Percentiles rank a stretch among this genome's conserved stretches.
Conservation (phyloP, 192 early-diverging fungal species). For the Gonapodya sp. region DNA sequence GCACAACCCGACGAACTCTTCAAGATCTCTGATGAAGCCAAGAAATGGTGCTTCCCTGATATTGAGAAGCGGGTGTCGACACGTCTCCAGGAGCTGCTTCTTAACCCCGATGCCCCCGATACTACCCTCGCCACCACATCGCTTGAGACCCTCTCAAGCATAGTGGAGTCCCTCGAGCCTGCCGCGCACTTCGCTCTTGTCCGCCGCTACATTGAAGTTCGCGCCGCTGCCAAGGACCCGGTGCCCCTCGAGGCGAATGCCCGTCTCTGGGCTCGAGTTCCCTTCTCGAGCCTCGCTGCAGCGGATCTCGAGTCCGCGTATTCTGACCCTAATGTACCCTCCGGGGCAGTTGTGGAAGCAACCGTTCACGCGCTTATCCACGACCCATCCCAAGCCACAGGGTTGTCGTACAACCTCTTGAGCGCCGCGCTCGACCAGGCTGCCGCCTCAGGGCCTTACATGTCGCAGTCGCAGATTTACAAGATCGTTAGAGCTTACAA, state of each 20-base stretch:
- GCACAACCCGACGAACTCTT: not conserved
- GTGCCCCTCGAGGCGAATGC: not conserved
- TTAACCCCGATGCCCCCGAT: not conserved
- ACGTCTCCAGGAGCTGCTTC: not conserved
- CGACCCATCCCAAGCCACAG: not conserved
- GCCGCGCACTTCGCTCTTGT: not conserved
- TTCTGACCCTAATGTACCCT: not conserved
- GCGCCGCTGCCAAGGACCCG: not conserved
- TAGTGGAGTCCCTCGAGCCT: not conserved
- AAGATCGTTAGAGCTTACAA: not conserved
- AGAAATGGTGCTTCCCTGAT: constrained; percentile 1
- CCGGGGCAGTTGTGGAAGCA: not conserved
- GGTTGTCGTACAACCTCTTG: not conserved
- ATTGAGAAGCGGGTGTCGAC: not conserved
- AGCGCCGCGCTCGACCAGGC: not conserved
- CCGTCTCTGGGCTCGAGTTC: not conserved
- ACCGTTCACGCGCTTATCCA: not conserved
- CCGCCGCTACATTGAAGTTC: not conserved
- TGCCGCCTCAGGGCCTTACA: not conserved
- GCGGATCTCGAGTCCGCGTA: not conserved
- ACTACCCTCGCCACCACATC: not conserved
- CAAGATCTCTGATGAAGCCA: not conserved
- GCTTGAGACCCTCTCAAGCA: not conserved
- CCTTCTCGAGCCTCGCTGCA: not conserved
- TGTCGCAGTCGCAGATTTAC: not conserved